Base-by-base conservation (phyloP, 768 basidiomycete genomes). In the Hericium alpestre region DNA sequence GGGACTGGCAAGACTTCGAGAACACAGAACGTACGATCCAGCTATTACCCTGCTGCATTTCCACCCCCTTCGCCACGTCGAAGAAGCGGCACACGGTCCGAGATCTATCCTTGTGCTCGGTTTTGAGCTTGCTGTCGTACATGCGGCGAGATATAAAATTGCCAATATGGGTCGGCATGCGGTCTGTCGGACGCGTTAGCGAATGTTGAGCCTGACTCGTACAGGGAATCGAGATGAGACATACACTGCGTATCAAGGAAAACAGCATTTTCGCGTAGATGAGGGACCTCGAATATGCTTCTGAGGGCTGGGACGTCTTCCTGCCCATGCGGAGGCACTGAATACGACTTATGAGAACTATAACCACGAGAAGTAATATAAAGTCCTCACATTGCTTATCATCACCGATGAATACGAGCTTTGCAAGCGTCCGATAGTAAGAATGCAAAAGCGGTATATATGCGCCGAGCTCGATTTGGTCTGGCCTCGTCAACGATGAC, bases 401-500 rank as follows among this genome's bases (percentile, higher is more conserved):
- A 52, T 70, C 68, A 1, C 69, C 69, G 50, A 73, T 66, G 61
- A 70, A 68, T 13, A 66, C 64, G 16, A 68, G 54, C 57, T 69
- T 69, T 50, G 59, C 25, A 5, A 67, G 59, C 46, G 60, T 54
- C 46, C 50, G 53, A 38, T 59, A 58, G 57, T 59, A 63, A 32
- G 61, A 63, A 58, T 61, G 22, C 51, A 67, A 56, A 1, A 76
- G 39, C 0, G 73, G 71, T 12, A 78, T 37, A 55, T 74, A 79
- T 51, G 71, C 63, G n/a, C 69, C 72, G 1, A 71, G 61, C 41
- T 76, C 72, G 3, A 79, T 76, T 49, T 79, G 76, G 48, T n/a
- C 71, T 73, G 0, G 78, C 78, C 62, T 79, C 78, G 54, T 79
- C 78, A 25, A 79, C 66, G 37, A 79, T 65, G 3, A 80, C 58